A percentile compares a stretch with the other conserved stretches of the same genome.
phyloP scores from a whole-genome alignment of 306 rosid species.

The Biancaea sappan region DNA sequence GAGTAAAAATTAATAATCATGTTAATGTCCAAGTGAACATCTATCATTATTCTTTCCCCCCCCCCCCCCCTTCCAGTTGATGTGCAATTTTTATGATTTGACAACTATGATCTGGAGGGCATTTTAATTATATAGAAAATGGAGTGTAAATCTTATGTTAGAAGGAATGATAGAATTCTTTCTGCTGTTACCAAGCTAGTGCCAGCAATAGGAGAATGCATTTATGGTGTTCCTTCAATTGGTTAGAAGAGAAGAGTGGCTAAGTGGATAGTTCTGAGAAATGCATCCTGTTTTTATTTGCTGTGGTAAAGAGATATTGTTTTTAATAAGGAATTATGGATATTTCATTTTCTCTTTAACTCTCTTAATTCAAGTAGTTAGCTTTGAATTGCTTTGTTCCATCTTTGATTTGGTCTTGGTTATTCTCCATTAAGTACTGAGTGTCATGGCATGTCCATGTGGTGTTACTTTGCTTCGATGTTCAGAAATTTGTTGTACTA shows the following conservation, averaged over 20 bases:
- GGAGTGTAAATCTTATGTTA: not conserved
- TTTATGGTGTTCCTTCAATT: not conserved
- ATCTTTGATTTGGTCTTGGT: constrained; percentile 7
- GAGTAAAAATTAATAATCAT: too few species aligned
- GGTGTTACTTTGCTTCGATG: constrained; percentile 9
- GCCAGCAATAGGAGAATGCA: not conserved
- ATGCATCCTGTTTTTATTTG: not conserved
- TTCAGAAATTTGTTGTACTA: constrained; percentile 30
- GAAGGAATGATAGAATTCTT: not conserved
- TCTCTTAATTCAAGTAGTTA: not conserved
- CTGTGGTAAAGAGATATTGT: not conserved
- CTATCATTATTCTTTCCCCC: too few species aligned
- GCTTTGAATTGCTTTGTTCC: constrained; percentile 4
- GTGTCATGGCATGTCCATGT: constrained; percentile 5
- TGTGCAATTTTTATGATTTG: not conserved
- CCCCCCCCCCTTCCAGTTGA: too few species aligned
- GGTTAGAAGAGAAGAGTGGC: not conserved
- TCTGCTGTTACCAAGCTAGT: not conserved
- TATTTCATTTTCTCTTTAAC: not conserved
- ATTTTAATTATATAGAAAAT: constrained; percentile 21
- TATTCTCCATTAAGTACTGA: constrained; percentile 13
- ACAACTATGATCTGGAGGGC: not conserved
- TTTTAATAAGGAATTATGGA: not conserved
- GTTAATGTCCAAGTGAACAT: not conserved
- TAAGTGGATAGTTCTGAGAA: not conserved